phyloP scores from a whole-genome alignment of 1,139 yeast species.

The Kurtzmaniella quercitrusa region DNA sequence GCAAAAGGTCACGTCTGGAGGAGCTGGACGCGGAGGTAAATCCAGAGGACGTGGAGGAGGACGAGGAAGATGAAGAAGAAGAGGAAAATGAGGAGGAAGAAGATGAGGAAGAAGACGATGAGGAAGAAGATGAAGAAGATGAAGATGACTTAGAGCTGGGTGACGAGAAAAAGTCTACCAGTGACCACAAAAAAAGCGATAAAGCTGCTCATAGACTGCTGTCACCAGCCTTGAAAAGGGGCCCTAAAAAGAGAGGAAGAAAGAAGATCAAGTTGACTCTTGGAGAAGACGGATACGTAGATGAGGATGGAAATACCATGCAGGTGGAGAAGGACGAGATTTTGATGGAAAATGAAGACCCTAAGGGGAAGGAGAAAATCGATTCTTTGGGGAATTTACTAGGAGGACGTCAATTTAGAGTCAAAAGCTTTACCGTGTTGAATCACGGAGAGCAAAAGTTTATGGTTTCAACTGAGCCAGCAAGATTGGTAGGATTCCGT shows the following conservation, averaged over 20 bases:
- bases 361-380: slow-evolving; percentile 74
- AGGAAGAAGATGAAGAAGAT: slow-evolving; percentile 22
- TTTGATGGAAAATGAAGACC: slow-evolving; percentile 68
- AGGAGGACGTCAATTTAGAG: slow-evolving; percentile 78
- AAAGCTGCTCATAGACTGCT: slow-evolving; percentile 10
- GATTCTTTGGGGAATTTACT: slow-evolving; percentile 61
- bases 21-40: slow-evolving; percentile 12
- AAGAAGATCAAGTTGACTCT: slow-evolving; percentile 36
- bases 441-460: slow-evolving; percentile 72
- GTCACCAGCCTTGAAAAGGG: slow-evolving; percentile 4
- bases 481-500: slow-evolving; percentile 89
- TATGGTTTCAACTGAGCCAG: slow-evolving; percentile 95
- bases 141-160: slow-evolving; percentile 15
- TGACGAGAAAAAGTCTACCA: slow-evolving; percentile 18
- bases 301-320: slow-evolving; percentile 50
- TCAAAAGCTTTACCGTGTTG: slow-evolving; percentile 73
- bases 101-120: slow-evolving; percentile 19
- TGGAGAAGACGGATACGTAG: slow-evolving; percentile 40
- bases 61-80: slow-evolving; percentile 16
- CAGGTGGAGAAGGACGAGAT: slow-evolving; percentile 75
- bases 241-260: slow-evolving; percentile 44
- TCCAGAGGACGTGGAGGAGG: slow-evolving; percentile 20
- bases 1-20: slow-evolving; percentile 1
- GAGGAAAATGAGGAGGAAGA: slow-evolving; percentile 17
- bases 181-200: slow-evolving; percentile 14